Conservation (phyloP, 1,284 basidiomycete species). For the Tilletia walkeri region DNA sequence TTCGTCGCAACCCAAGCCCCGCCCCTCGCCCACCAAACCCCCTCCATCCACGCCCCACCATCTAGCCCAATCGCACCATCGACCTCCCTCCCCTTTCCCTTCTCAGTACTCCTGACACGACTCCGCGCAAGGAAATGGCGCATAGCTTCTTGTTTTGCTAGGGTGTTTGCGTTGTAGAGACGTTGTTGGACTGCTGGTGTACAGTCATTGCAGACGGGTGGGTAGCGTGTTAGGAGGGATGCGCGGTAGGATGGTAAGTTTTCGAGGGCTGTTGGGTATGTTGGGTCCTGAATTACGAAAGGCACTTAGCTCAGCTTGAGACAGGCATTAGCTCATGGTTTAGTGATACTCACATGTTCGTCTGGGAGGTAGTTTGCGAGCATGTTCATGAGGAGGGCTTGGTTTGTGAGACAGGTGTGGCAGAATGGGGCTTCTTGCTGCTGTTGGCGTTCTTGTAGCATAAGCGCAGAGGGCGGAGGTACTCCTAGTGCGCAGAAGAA, state of each 20-base stretch:
- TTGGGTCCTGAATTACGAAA: conserved; percentile 21
- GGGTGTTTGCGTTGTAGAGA: conserved; percentile 27
- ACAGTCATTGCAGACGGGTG: conserved; percentile 36
- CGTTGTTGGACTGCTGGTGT: conserved; percentile 27
- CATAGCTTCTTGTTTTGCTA: conserved; percentile 14
- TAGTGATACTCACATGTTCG: conserved; percentile 20
- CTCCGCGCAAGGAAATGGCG: conserved; percentile 10
- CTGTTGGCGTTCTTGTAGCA: not conserved
- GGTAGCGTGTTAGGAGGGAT: conserved; percentile 41
- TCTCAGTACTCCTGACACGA: not conserved
- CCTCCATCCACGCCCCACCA: not conserved
- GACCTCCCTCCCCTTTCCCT: conserved; percentile 26
- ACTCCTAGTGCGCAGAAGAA: not conserved
- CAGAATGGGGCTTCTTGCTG: conserved; percentile 30
- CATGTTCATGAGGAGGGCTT: conserved; percentile 43
- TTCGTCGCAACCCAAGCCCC: not conserved
- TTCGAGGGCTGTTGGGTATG: conserved; percentile 28
- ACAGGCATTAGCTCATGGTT: not conserved
- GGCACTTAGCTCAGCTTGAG: not conserved
- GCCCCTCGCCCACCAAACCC: not conserved
- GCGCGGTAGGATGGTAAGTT: conserved; percentile 30
- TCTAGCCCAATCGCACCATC: not conserved
- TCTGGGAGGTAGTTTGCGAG: conserved; percentile 42
- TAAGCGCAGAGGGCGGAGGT: not conserved
- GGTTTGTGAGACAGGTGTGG: conserved; percentile 47